Percentiles rank a stretch among this genome's conserved stretches.
Conservation (phyloP, 805 yeast species). For the Lachancea kluyveri region DNA sequence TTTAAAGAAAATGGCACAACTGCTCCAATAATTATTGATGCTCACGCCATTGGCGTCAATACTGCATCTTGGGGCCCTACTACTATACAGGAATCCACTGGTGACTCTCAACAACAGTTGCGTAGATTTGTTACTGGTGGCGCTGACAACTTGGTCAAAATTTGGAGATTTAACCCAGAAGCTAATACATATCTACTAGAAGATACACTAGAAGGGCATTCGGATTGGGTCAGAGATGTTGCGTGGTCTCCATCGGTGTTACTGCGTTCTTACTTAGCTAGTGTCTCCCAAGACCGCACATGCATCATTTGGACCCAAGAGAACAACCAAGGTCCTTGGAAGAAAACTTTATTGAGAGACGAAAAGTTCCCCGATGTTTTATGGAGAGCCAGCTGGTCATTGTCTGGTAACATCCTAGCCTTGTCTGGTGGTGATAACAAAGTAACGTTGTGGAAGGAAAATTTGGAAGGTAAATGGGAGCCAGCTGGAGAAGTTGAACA, state of each 20-base stretch:
- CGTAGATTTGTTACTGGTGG: constrained; percentile 92
- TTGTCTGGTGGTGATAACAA: constrained; percentile 94
- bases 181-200: constrained; percentile 62
- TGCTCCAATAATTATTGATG: constrained; percentile 48
- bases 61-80: constrained; percentile 92
- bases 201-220: constrained; percentile 77
- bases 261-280: constrained; percentile 83
- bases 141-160: constrained; percentile 85
- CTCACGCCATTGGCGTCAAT: constrained; percentile 92
- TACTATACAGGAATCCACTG: constrained; percentile 28
- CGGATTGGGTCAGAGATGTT: constrained; percentile 98
- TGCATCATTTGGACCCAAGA: constrained; percentile 95
- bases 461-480: constrained; percentile 90
- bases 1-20: constrained; percentile 85
- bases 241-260: constrained; percentile 95
- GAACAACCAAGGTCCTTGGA: constrained; percentile 63
- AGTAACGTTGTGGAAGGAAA: constrained; percentile 95
- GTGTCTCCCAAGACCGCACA: constrained; percentile 94
- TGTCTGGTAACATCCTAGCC: constrained; percentile 92
- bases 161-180: constrained; percentile 68
- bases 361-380: constrained; percentile 94
- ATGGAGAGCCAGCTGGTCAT: constrained; percentile 98
- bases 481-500: constrained; percentile 94
- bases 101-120: constrained; percentile 34
- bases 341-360: constrained; percentile 62